Evolutionary conservation across 2,329 filamentous ascomycete species (phyloP), one percentile per base, ranked within the genome.

Genomic region (Paraphoma sp.): DNA sequence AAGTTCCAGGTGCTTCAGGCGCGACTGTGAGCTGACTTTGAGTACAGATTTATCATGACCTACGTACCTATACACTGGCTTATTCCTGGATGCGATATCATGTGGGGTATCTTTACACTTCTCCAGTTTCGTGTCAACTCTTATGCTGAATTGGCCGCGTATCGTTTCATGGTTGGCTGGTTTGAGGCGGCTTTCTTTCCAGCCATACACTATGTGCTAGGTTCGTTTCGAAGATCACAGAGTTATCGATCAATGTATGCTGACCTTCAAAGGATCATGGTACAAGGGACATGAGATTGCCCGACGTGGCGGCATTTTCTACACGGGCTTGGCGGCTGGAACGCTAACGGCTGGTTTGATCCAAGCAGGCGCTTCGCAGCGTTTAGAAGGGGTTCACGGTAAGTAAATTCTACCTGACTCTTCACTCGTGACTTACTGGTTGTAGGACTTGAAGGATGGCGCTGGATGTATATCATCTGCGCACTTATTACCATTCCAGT

Each of bases 101-200:
- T 74, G 3, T 86, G 84, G 84, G 83, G 83, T 0, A 66, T 85
- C 11, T 83, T 86, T 55, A 86, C 83, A 0, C 76, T 87, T 10
- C 68, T 85, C 7, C 82, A 85, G 51, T 84, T 80, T 50, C 79
- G 82, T 3, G 79, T 78, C 2, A 72, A 74, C 2, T 72, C 76
- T 3, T 84, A 79, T 53, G 75, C 77, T 0, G 83, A 85, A 48
- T 54, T 84, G 6, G 79, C 79, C 41, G 80, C 80, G 0, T 83
- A 83, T 64, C 78, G 83, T 1, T 86, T 86, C 54, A 57, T 84
- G 1, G 80, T 85, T 7, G 82, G 82, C 1, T 79, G 78, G 66
- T 84, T 85, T 55, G 82, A 85, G 68, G 76, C 71, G 8, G 70
- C 71, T 1, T 76, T 72, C 56, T 76, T 74, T 36, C 73, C 74